Percentiles rank a stretch among this genome's conserved stretches.
Conservation (phyloP, 768 basidiomycete species). For the Amanita pallidorosea region DNA sequence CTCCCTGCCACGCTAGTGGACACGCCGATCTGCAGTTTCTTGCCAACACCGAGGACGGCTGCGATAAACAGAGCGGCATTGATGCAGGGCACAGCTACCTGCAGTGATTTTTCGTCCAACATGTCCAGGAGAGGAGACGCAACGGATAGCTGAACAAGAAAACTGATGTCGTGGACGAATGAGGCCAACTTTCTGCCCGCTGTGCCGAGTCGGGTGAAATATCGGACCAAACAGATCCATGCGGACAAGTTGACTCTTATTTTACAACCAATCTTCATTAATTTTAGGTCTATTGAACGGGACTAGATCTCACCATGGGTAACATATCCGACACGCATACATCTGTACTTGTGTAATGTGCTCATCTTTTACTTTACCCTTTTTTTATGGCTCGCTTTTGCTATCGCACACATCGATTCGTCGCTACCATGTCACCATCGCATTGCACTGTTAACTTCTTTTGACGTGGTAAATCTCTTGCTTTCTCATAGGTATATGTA, state of each 20-base stretch:
- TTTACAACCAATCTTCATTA: not conserved
- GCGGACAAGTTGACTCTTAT: not conserved
- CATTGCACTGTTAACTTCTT: not conserved
- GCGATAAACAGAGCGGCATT: not conserved
- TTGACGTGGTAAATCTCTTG: not conserved
- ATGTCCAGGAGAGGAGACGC: constrained; percentile 18
- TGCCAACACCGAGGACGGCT: not conserved
- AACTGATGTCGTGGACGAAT: constrained; percentile 12
- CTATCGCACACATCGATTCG: not conserved
- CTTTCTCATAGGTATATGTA: not conserved
- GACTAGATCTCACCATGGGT: not conserved
- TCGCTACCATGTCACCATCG: not conserved
- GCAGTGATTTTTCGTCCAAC: constrained; percentile 6
- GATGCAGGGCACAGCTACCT: not conserved
- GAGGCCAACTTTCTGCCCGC: too few species aligned
- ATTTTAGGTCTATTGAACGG: not conserved
- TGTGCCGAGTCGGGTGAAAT: too few species aligned
- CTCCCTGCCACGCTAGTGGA: not conserved
- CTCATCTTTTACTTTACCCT: not conserved
- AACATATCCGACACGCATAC: not conserved
- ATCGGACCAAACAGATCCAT: too few species aligned
- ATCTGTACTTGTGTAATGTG: constrained; percentile 3
- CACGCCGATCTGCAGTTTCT: constrained; percentile 1
- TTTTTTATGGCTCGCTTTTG: not conserved
- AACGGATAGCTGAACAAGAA: constrained; percentile 29